Base-by-base conservation (phyloP, 257 asterid genomes). In the Solanum sparsipilum region DNA sequence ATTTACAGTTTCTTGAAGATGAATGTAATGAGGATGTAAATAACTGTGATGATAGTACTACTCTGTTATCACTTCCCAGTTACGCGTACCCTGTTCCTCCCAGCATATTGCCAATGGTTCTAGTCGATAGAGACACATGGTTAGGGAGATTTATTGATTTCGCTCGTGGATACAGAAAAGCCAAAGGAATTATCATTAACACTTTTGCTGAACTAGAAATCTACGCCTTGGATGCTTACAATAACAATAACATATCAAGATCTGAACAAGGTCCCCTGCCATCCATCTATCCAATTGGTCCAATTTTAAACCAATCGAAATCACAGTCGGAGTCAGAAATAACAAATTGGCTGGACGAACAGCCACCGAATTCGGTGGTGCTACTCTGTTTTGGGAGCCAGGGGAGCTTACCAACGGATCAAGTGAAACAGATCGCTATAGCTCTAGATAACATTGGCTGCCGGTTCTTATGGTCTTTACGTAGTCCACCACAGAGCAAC, bases 211-310 rank as follows among this genome's bases (percentile, higher is more conserved):
- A 93, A 34, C 89, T 95, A 9, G 98, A 96, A 86, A 20, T 92
- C 1, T 84, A 90, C 41, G 93, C 95, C 0, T 88, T 94, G 39
- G 27, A 85, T 52, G 92, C 96, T 27, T 81, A 81, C 82, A 36
- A 75, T 16, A 75, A 75, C 83, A n/a, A 16, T 4, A 9, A 46
- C 18, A 29, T 46, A 5, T 81, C 85, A 81, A 81, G 67, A 25
- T 92, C 92, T 34, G 44, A 41, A n/a, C 60, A 32, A 13, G 48
- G 72, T 6, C 41, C 90, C 27, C 92, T 91, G 6, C 56, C 91
- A 11, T 95, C 96, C 1, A 90, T 93, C 21, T 93, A 93, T 82
- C 87, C 98, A 0, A 88, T 93, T 0, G 98, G 97, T 25, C 97
- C 96, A 1, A 88, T 95, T 75, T 38, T 94, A 35, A 94, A 93